phyloP scores from a whole-genome alignment of 768 basidiomycete genomes.

The Suillus discolor region DNA sequence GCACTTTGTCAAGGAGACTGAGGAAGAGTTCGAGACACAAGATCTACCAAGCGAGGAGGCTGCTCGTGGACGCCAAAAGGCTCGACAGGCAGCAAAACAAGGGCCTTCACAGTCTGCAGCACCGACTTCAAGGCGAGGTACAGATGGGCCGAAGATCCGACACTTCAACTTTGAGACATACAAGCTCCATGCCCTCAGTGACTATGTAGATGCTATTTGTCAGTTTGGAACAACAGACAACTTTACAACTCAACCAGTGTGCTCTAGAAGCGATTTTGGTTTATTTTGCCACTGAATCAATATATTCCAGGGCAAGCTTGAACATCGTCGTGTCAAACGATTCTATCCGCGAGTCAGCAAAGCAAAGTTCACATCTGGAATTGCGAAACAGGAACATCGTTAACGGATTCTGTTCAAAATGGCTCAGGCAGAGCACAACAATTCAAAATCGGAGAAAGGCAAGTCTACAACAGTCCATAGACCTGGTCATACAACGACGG shows the following conservation, averaged over 20 bases:
- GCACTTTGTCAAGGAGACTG: neutral
- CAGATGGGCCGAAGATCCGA: neutral
- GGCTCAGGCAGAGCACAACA: neutral
- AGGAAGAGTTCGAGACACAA: conserved; percentile 21
- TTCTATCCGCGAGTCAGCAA: conserved; percentile 40
- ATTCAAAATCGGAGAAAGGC: neutral
- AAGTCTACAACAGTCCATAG: no score
- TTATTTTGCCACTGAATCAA: neutral
- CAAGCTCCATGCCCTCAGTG: conserved; percentile 15
- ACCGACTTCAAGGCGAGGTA: no score
- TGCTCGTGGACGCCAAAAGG: conserved; percentile 24
- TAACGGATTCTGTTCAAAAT: conserved; percentile 16
- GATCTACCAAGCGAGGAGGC: conserved; percentile 42
- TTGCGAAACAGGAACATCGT: conserved; percentile 25
- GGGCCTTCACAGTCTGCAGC: no score
- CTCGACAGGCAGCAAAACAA: neutral
- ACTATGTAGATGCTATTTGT: conserved; percentile 6
- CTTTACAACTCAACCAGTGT: conserved; percentile 34
- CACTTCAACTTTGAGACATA: conserved; percentile 14
- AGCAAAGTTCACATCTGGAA: conserved; percentile 23
- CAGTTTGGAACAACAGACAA: conserved; percentile 24
- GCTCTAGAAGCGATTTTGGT: neutral
- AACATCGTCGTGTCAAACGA: conserved; percentile 38
- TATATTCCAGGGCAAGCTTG: conserved; percentile 36
- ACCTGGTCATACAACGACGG: no score